Evolutionary conservation across 2,329 filamentous ascomycete species (phyloP), one percentile per base, ranked within the genome.

Genomic region (Volutella citrinella): DNA sequence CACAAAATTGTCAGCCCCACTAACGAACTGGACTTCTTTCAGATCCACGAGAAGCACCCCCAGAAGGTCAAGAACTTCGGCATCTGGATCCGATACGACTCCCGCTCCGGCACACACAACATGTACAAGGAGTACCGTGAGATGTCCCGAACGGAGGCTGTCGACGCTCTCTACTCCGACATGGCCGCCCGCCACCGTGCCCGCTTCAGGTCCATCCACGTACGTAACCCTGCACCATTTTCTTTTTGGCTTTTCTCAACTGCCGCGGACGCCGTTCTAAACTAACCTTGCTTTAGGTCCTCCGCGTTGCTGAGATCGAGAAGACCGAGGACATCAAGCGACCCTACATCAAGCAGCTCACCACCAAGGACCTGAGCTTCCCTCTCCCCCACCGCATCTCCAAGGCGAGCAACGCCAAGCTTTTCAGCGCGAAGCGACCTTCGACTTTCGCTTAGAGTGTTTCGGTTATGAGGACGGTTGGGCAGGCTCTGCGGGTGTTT

Each of bases 101-200:
- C 94, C 48, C 91, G 93, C 73, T 97, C 93, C 61, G 93, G 93
- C 62, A 98, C 93, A 63, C 93, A 98, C 89, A 98, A 98, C 86
- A 98, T 98, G 93, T 98, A 98, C 88, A 97, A 97, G 84, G 93
- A 98, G 84, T 97, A 96, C 86, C 87, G 93, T 69, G 93, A 97
- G 81, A 87, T 97, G 81, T 91, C 87, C 68, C 82, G 93, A 72
- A 87, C 84, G 64, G 91, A 93, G 57, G 93, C 93, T 55, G 91
- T 97, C 63, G 87, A 97, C 75, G 75, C 91, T 57, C 82, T 98
- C 67, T 98, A 98, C 85, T 87, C 93, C 74, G 93, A 98, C 78
- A 97, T 98, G 93, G 89, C 93, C 59, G 91, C 94, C 70, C 88
- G 93, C 70, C 93, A 98, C 83, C 89, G 63, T 57, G 84, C 93